These are phyloP conservation scores for Fusarium nelsonii DNA, from an alignment of 2,329 filamentous ascomycete species.

Conservation along the genomic window DNA sequence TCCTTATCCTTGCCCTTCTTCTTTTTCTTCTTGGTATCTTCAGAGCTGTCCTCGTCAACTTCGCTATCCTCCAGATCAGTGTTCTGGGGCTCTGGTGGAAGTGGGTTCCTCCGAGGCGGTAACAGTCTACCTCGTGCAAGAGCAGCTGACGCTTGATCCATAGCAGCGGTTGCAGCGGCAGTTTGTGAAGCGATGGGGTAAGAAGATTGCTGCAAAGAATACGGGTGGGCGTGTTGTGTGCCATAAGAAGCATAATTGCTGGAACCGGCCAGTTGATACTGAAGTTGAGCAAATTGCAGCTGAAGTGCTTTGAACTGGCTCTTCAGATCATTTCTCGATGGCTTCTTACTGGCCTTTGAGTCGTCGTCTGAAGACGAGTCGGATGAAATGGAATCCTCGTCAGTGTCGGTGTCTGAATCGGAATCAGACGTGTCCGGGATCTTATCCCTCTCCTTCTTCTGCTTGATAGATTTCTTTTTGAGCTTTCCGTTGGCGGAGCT, in stretches of 20 bases:
- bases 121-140: background rate
- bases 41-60: conserved; percentile 3
- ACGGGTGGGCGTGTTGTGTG: conserved; percentile 6
- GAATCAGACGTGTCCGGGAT: conserved; percentile 16
- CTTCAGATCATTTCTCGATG: conserved; percentile 38
- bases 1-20: conserved; percentile 38
- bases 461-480: conserved; percentile 20
- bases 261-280: conserved; percentile 36
- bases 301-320: conserved; percentile 50
- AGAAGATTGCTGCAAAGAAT: conserved; percentile 11
- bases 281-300: conserved; percentile 46
- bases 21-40: conserved; percentile 39
- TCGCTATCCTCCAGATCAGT: background rate
- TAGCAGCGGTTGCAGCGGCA: background rate
- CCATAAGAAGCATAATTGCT: conserved; percentile 3
- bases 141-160: background rate
- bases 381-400: conserved; percentile 42
- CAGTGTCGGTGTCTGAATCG: conserved; percentile 45
- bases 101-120: background rate
- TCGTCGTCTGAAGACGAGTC: conserved; percentile 41
- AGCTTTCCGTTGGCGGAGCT: conserved; percentile 24
- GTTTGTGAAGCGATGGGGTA: background rate
- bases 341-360: conserved; percentile 29
- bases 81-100: background rate
- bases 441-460: conserved; percentile 29